Evolutionary conservation across 805 yeast genomes (phyloP), one percentile per base, ranked within the genome.

Genomic region (Candida ulmi): DNA sequence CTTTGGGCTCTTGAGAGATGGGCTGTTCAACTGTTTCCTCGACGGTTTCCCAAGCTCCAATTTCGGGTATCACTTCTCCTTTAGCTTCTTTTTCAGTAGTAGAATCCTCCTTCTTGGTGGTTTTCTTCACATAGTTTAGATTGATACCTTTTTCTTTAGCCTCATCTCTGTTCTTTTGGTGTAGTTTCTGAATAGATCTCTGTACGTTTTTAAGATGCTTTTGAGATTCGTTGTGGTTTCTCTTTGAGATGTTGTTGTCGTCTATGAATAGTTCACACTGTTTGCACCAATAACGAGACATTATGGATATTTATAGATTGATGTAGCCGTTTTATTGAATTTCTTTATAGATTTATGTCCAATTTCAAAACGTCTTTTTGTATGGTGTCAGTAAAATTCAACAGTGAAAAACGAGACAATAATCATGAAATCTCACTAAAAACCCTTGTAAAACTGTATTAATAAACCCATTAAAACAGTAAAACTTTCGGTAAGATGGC

Each of bases 191-290:
- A 4, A 67, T 41, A 9, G 52, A 47, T 16, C 52, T 43, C 24
- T 40, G 38, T 3, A 55, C 43, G 8, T 47, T 45, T 2, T 30
- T 21, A 41, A 54, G 58, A 43, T 67, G 72, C 32, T 54, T 58
- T 4, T 47, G 19, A 5, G 65, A 57, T 6, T 50, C 40, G 38
- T 65, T 70, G 48, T 67, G 72, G 34, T 48, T 54, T 25, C 47
- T 37, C 34, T 57, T 51, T 4, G 59, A 49, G 33, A 63, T 46
- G 37, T 61, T 57, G 25, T 61, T 50, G 30, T 60, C 68, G 32
- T 62, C 67, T 11, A 66, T 63, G 43, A 64, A 67, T 12, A 26
- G 15, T 23, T 17, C 24, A 17, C 29, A 34, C 21, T 9, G 17
- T 26, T 34, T 25, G 15, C 36, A 34, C 36, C 36, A 34, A 17